Conservation (phyloP, 2,329 filamentous ascomycete genomes). For the Fulvia fulva region DNA sequence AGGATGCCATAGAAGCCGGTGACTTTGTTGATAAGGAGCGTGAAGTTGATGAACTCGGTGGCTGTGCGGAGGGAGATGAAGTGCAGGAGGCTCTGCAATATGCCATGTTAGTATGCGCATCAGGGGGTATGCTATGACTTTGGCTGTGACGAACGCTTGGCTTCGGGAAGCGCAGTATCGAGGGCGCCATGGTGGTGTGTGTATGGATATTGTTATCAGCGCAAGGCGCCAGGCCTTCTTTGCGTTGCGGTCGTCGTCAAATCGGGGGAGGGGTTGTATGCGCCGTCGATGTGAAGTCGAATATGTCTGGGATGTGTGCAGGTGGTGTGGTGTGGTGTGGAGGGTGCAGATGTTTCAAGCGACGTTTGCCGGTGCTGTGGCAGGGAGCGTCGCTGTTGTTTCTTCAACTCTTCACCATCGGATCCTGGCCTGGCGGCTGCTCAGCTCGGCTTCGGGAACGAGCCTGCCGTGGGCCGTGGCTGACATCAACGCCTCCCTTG, state of each 20-base stretch:
- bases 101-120: not conserved
- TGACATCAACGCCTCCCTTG: not conserved
- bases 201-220: not conserved
- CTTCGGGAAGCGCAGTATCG: conserved; percentile 8
- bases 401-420: too few relatives aligned
- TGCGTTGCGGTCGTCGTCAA: not conserved
- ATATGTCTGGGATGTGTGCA: not conserved
- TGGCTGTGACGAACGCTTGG: conserved; percentile 1
- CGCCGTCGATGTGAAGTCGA: not conserved
- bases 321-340: not conserved
- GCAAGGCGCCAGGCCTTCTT: not conserved
- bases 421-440: not conserved
- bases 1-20: conserved; percentile 87
- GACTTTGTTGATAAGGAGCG: conserved; percentile 85
- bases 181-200: conserved; percentile 8
- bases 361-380: not conserved
- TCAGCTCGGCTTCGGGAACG: not conserved
- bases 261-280: not conserved
- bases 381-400: not conserved
- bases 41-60: conserved; percentile 76
- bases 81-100: conserved; percentile 71
- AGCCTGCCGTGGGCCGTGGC: not conserved
- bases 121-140: not conserved
- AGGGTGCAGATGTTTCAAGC: not conserved
- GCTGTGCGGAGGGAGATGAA: conserved; percentile 82